Evolutionary conservation across 805 yeast species (phyloP).

Genomic region (Scheffersomyces lignosus): DNA sequence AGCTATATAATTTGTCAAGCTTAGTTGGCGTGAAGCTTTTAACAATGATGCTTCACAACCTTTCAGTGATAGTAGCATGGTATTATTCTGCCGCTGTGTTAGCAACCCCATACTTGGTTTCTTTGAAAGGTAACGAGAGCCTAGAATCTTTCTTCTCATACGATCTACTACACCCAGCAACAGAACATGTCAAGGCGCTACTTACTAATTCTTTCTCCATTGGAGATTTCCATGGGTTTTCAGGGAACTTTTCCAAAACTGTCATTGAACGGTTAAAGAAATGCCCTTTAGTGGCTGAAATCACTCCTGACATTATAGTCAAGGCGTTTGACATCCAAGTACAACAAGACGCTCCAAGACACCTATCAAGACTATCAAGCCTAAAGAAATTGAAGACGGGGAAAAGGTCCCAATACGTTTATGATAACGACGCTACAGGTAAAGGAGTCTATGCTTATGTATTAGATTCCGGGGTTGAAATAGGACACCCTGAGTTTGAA

Average conservation of each 20-base stretch:
- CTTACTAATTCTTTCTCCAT: conserved; percentile 58
- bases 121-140: conserved; percentile 50
- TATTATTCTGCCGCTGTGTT: too few species aligned
- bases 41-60: too few species aligned
- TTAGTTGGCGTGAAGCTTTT: too few species aligned
- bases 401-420: conserved; percentile 43
- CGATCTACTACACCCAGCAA: conserved; percentile 36
- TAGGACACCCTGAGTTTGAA: conserved; percentile 61
- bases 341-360: conserved; percentile 58
- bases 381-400: conserved; percentile 23
- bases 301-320: conserved; percentile 66
- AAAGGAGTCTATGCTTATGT: conserved; percentile 69
- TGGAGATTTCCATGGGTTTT: conserved; percentile 71
- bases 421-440: conserved; percentile 50
- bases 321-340: conserved; percentile 51
- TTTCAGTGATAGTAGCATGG: too few species aligned
- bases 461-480: conserved; percentile 79
- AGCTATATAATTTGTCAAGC: too few species aligned
- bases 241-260: conserved; percentile 57
- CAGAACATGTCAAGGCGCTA: conserved; percentile 44
- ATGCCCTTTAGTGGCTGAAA: conserved; percentile 65
- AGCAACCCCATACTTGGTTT: conserved; percentile 58
- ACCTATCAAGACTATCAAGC: conserved; percentile 64
- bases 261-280: conserved; percentile 46
- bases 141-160: conserved; percentile 48